phyloP scores from a whole-genome alignment of 371 early-diverging fungal genomes.

The Dichotomocladium elegans region DNA sequence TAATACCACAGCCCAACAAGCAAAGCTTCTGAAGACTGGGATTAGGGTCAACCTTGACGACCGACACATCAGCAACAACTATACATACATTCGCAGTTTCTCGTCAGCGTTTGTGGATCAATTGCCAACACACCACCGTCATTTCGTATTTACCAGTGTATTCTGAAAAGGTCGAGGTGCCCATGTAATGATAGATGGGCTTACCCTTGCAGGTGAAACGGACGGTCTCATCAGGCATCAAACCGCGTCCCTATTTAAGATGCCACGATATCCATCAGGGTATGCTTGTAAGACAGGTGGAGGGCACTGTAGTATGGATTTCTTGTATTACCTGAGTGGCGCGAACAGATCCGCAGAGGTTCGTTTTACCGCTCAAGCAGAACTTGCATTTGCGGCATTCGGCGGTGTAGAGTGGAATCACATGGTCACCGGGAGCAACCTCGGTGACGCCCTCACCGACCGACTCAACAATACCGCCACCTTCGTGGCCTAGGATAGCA shows the following conservation, averaged over 20 bases:
- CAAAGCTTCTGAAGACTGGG: slow-evolving; percentile 86
- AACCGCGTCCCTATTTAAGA: slow-evolving; percentile 67
- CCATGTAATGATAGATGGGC: slow-evolving; percentile 93
- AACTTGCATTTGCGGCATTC: slow-evolving; percentile 95
- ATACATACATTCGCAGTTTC: background rate
- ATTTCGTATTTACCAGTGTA: slow-evolving; percentile 66
- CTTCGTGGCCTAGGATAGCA: slow-evolving; percentile 93
- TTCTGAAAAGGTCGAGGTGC: slow-evolving; percentile 92
- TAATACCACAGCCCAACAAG: slow-evolving; percentile 93
- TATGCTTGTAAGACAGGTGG: no score
- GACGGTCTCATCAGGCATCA: slow-evolving; percentile 94
- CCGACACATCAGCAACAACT: slow-evolving; percentile 87
- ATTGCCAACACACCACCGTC: background rate
- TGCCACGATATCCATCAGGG: background rate
- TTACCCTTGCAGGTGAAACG: slow-evolving; percentile 92
- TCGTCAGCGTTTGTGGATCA: background rate
- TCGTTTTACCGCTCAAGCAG: slow-evolving; percentile 94
- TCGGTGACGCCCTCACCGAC: slow-evolving; percentile 95
- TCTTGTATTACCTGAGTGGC: slow-evolving; percentile 76
- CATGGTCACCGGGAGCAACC: slow-evolving; percentile 89
- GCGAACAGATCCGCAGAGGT: slow-evolving; percentile 88
- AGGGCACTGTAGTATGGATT: no score
- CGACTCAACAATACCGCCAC: slow-evolving; percentile 93
- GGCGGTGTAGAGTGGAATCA: slow-evolving; percentile 92
- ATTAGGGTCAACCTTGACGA: slow-evolving; percentile 79